Conservation (phyloP, 345 rosid species). For the Mangifera indica region DNA sequence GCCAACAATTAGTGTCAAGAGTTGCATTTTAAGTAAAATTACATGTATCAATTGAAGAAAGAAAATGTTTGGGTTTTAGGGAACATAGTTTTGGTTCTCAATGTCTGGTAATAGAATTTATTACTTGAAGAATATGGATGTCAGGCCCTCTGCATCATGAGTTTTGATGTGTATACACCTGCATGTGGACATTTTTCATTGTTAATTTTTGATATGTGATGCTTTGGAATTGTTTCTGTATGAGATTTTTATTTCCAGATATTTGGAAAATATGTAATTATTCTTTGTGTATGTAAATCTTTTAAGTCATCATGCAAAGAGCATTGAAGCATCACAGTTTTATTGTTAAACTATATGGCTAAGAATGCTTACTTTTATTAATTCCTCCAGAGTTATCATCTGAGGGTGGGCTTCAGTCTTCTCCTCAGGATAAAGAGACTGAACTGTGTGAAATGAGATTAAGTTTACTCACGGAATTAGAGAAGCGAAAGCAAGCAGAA, state of each 20-base stretch:
- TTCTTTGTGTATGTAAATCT: neutral
- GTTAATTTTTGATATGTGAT: neutral
- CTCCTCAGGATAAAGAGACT: slow-evolving; percentile 39
- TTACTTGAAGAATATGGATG: neutral
- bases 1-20: neutral
- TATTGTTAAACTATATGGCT: neutral
- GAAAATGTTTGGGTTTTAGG: neutral
- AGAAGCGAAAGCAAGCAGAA: slow-evolving; percentile 70
- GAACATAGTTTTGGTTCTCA: neutral
- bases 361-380: slow-evolving; percentile 12
- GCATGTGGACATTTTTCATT: neutral
- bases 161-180: neutral
- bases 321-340: neutral
- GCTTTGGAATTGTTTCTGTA: neutral
- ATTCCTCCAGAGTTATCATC: slow-evolving; percentile 57
- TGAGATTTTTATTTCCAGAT: neutral
- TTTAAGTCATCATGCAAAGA: neutral
- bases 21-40: slow-evolving; percentile 4
- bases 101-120: neutral
- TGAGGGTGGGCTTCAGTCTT: slow-evolving; percentile 47
- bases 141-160: neutral
- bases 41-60: neutral
- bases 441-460: slow-evolving; percentile 59
- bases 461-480: slow-evolving; percentile 65
- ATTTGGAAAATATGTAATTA: neutral